These are phyloP conservation scores for Talaromyces thailandensis DNA, from an alignment of 495 filamentous ascomycete genomes.

Conservation along the genomic window DNA sequence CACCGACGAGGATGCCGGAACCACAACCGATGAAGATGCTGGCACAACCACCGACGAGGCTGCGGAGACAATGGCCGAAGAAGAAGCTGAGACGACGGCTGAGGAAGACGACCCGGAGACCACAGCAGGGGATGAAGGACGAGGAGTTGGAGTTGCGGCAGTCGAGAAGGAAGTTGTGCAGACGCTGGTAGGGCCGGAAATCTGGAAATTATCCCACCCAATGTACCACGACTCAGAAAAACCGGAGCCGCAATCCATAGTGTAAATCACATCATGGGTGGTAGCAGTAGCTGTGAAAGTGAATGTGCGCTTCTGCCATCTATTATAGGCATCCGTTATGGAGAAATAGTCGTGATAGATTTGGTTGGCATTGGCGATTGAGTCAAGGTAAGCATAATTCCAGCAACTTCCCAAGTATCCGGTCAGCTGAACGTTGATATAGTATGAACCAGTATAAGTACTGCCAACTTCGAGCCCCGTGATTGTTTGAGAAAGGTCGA, in stretches of 20 bases:
- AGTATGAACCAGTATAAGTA: not conserved
- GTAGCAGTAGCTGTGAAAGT: not conserved
- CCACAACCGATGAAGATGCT: not conserved
- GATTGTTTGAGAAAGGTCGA: slow-evolving; percentile 2
- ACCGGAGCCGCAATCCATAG: not conserved
- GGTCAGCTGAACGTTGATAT: not conserved
- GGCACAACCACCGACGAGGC: not conserved
- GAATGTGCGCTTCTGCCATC: not conserved
- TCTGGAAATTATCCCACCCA: slow-evolving; percentile 3
- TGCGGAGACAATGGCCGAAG: not conserved
- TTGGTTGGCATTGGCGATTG: not conserved
- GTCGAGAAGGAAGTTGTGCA: slow-evolving; percentile 1
- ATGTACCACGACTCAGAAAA: not conserved
- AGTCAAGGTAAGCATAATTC: not conserved
- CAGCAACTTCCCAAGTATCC: not conserved
- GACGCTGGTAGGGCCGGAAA: not conserved
- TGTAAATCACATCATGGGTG: not conserved
- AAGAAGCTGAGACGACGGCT: not conserved
- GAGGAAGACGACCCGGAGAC: not conserved
- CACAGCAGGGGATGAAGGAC: not conserved
- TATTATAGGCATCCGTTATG: not conserved
- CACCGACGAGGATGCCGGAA: not conserved
- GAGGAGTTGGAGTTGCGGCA: not conserved
- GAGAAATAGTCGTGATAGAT: not conserved
- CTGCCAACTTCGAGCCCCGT: not conserved